phyloP scores from a whole-genome alignment of 768 basidiomycete species.

The Leccinum subgranulosum region DNA sequence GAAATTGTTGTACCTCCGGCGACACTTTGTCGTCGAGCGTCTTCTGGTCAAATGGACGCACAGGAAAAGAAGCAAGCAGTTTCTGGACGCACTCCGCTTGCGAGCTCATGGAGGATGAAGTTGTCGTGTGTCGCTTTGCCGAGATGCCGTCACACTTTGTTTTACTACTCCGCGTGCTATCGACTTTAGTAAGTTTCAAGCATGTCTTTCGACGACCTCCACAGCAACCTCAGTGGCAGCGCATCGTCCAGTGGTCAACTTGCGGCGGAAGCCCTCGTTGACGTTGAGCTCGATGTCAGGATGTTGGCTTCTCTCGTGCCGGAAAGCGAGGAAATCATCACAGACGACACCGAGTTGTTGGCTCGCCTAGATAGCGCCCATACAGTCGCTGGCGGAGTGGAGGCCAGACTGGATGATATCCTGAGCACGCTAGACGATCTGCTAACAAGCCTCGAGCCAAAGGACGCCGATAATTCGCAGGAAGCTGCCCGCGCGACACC shows the following conservation, averaged over 20 bases:
- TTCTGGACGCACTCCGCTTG: constrained; percentile 48
- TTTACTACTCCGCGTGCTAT: constrained; percentile 21
- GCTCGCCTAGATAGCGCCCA: constrained; percentile 54
- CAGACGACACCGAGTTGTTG: constrained; percentile 50
- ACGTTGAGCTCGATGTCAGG: constrained; percentile 38
- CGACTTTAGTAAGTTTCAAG: neutral
- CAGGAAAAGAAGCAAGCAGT: constrained; percentile 52
- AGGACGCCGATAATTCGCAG: neutral
- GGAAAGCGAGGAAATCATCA: constrained; percentile 21
- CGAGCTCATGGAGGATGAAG: constrained; percentile 41
- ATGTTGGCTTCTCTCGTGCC: constrained; percentile 30
- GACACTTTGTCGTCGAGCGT: constrained; percentile 49
- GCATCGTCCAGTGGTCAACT: constrained; percentile 8
- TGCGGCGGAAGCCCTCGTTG: neutral
- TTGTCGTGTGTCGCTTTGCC: constrained; percentile 3
- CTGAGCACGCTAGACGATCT: constrained; percentile 57
- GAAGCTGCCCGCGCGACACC: neutral
- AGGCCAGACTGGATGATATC: constrained; percentile 58
- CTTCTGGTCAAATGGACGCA: constrained; percentile 46
- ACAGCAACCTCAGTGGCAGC: constrained; percentile 4
- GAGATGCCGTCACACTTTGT: constrained; percentile 22
- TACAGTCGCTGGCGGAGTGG: constrained; percentile 58
- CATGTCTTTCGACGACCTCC: constrained; percentile 29
- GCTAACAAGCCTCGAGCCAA: constrained; percentile 41
- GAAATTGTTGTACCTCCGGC: constrained; percentile 42